Percentiles rank a stretch among this genome's conserved stretches.
Evolutionary conservation across 345 rosid genomes (phyloP).

Genomic region (Aethionema arabicum): DNA sequence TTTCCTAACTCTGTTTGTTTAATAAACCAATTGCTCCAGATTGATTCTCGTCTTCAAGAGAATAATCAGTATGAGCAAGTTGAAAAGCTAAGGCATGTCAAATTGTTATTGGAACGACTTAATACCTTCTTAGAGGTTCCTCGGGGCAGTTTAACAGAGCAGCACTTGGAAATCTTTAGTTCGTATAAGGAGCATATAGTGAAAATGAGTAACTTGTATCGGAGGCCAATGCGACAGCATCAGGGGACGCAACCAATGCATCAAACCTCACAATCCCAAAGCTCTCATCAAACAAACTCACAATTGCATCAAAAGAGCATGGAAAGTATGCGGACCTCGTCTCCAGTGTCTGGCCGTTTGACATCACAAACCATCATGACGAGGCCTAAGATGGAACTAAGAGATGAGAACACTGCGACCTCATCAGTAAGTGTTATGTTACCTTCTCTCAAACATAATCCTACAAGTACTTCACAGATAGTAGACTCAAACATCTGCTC

Average conservation of each 20-base stretch:
- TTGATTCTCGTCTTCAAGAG: slow-evolving; percentile 38
- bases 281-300: slow-evolving; percentile 51
- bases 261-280: slow-evolving; percentile 45
- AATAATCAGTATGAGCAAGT: slow-evolving; percentile 19
- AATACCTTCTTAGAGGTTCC: slow-evolving; percentile 28
- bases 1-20: neutral
- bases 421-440: slow-evolving; percentile 45
- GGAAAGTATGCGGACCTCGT: slow-evolving; percentile 26
- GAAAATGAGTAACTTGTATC: slow-evolving; percentile 12
- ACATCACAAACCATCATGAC: slow-evolving; percentile 42
- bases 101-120: slow-evolving; percentile 29
- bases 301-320: slow-evolving; percentile 41
- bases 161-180: slow-evolving; percentile 42
- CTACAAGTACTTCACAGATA: slow-evolving; percentile 43
- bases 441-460: slow-evolving; percentile 40
- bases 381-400: slow-evolving; percentile 44
- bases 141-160: slow-evolving; percentile 31
- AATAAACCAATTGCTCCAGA: slow-evolving; percentile 27
- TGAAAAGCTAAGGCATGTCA: slow-evolving; percentile 33
- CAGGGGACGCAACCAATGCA: slow-evolving; percentile 44
- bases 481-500: slow-evolving; percentile 40
- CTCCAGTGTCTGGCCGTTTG: slow-evolving; percentile 46
- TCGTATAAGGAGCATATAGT: slow-evolving; percentile 33
- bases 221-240: slow-evolving; percentile 42
- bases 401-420: slow-evolving; percentile 38